Base-by-base conservation (phyloP, 768 basidiomycete species). In the Hydnomerulius pinastri region DNA sequence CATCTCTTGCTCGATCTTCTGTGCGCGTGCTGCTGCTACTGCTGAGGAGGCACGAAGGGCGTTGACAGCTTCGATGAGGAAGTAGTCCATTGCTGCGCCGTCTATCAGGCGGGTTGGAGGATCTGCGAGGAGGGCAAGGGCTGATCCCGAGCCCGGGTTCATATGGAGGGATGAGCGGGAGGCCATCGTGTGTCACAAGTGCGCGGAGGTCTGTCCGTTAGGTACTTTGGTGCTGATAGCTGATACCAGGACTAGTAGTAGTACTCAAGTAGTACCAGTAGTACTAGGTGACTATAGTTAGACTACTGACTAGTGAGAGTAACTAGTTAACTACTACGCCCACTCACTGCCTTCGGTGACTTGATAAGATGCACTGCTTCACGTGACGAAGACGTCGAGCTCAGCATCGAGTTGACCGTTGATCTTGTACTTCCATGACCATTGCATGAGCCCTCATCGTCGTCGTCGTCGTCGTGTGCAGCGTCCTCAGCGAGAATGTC, bases 41-140 rank as follows among this genome's bases (percentile, higher is more conserved):
- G 78, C 78, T 4, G 93, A 77, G 3, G 92, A 94, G 28, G 77
- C 78, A 23, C 84, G 81, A 27, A 98, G 77, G 0, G 87, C 81
- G 59, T 82, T 77, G 52, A 92, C 85, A 46, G 87, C 76, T 65
- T 90, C 87, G 49, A 93, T 91, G 49, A 93, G 72, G 61, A 98
- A 85, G 70, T 93, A 95, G 60, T 92, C 90, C 81, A 90, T 85
- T 3, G 75, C 83, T 7, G 83, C 78, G 41, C 72, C 81, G 60
- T 91, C 87, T 48, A 90, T 75, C 35, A 81, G 73, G 24, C 77
- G 76, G 9, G 65, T 64, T 21, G 86, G 82, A 1, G 86, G 83
- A 51, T 90, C 86, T 1, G 87, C 80, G 13, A 90, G 73, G 2
- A 75, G 64, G n/a, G 78, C 70, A 4, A 88, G 73, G 25, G 57